Conservation (phyloP, 352 stramenopile genomes). For the Phytophthora fragariaefolia region DNA sequence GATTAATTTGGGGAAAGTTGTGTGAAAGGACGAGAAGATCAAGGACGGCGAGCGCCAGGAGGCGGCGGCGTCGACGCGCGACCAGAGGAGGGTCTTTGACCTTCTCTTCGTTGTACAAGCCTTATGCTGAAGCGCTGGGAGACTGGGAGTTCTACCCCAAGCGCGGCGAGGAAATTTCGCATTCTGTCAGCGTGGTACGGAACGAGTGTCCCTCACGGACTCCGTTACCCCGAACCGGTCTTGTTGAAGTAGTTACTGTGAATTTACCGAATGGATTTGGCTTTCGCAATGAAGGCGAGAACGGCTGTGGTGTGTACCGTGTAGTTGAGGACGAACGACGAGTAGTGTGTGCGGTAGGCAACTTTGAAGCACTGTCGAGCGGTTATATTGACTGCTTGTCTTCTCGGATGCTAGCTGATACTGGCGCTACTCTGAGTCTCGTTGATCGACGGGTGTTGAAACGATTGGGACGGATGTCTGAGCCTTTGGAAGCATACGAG, state of each 20-base stretch:
- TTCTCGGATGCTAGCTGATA: slow-evolving; percentile 7
- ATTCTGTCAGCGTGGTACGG: neutral
- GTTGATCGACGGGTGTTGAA: neutral
- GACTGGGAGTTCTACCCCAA: neutral
- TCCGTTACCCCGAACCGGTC: neutral
- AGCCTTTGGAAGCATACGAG: neutral
- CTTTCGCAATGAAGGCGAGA: neutral
- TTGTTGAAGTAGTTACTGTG: neutral
- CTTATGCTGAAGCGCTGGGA: neutral
- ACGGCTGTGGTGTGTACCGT: neutral
- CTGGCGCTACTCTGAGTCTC: slow-evolving; percentile 3
- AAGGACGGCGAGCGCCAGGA: neutral
- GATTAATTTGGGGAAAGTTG: neutral
- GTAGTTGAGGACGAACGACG: neutral
- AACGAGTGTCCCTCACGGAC: neutral
- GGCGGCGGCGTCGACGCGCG: neutral
- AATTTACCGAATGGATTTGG: neutral
- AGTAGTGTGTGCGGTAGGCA: neutral
- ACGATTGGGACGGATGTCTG: neutral
- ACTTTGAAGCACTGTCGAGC: neutral
- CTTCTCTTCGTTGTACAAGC: slow-evolving; percentile 4
- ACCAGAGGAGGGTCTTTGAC: neutral
- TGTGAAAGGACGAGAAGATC: neutral
- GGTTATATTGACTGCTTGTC: slow-evolving; percentile 5
- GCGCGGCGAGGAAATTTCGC: neutral